Evolutionary conservation across 768 basidiomycete genomes (phyloP).

Genomic region (Lactarius vividus): DNA sequence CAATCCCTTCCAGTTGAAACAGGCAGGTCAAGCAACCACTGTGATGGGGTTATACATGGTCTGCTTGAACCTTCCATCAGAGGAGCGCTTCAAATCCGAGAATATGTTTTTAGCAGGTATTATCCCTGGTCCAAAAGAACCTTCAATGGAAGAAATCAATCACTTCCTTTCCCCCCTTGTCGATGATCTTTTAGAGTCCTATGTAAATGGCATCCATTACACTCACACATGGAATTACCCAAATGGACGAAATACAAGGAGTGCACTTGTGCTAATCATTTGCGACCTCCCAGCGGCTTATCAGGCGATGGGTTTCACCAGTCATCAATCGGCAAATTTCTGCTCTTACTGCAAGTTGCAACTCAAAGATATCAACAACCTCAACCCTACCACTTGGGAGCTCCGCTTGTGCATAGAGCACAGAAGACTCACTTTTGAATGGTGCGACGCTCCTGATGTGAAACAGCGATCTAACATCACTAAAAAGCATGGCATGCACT

Average conservation of each 20-base stretch:
- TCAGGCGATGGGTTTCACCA: neutral
- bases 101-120: constrained; percentile 44
- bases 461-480: constrained; percentile 21
- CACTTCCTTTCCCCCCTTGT: constrained; percentile 41
- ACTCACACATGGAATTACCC: constrained; percentile 28
- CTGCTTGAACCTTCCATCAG: constrained; percentile 39
- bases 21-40: constrained; percentile 31
- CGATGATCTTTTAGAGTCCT: constrained; percentile 38
- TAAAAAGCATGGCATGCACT: constrained; percentile 30
- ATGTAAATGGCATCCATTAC: constrained; percentile 35
- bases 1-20: constrained; percentile 38
- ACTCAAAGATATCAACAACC: neutral
- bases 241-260: neutral
- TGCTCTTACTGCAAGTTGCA: neutral
- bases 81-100: constrained; percentile 37
- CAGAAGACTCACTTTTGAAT: constrained; percentile 16
- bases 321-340: neutral
- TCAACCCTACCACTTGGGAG: neutral
- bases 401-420: constrained; percentile 12
- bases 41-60: constrained; percentile 35
- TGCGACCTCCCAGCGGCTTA: neutral
- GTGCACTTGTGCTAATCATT: constrained; percentile 8
- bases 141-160: constrained; percentile 36
- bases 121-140: constrained; percentile 42
- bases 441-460: constrained; percentile 26